Evolutionary conservation across 768 basidiomycete genomes (phyloP).

Genomic region (Amanita inopinata): DNA sequence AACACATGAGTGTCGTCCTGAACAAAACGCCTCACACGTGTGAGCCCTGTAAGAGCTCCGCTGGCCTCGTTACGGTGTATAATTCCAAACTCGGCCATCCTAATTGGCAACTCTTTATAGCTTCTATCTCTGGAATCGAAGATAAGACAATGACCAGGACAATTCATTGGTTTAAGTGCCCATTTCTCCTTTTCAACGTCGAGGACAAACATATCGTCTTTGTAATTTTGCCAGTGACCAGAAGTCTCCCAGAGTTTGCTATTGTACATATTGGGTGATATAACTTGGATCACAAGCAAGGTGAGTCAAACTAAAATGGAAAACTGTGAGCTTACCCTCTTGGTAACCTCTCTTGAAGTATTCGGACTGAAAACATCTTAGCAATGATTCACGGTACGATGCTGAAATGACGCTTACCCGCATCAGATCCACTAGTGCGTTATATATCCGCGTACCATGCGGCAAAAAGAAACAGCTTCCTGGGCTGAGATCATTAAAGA

Average conservation of each 20-base stretch:
- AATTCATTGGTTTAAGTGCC: constrained; percentile 98
- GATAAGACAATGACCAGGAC: constrained; percentile 93
- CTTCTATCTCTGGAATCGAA: constrained; percentile 91
- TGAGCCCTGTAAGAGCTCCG: constrained; percentile 87
- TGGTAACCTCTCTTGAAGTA: constrained; percentile 95
- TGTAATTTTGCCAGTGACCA: constrained; percentile 97
- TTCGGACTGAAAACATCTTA: constrained; percentile 45
- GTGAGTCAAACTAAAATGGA: background rate
- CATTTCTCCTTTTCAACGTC: constrained; percentile 95
- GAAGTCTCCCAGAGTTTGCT: constrained; percentile 96
- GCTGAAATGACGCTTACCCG: constrained; percentile 42
- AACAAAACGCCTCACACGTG: constrained; percentile 88
- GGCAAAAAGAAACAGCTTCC: constrained; percentile 96
- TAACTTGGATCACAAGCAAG: constrained; percentile 43
- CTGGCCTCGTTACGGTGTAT: constrained; percentile 95
- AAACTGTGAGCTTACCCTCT: constrained; percentile 50
- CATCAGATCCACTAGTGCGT: constrained; percentile 84
- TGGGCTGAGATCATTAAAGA: constrained; percentile 95
- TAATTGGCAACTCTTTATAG: constrained; percentile 92
- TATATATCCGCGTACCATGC: constrained; percentile 95
- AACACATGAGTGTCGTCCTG: constrained; percentile 99
- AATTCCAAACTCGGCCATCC: constrained; percentile 98
- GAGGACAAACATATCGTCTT: constrained; percentile 94
- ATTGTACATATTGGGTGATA: constrained; percentile 97
- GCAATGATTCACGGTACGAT: constrained; percentile 2